Evolutionary conservation across 179 eudicot species (phyloP).

Genomic region (Spinacia oleracea): DNA sequence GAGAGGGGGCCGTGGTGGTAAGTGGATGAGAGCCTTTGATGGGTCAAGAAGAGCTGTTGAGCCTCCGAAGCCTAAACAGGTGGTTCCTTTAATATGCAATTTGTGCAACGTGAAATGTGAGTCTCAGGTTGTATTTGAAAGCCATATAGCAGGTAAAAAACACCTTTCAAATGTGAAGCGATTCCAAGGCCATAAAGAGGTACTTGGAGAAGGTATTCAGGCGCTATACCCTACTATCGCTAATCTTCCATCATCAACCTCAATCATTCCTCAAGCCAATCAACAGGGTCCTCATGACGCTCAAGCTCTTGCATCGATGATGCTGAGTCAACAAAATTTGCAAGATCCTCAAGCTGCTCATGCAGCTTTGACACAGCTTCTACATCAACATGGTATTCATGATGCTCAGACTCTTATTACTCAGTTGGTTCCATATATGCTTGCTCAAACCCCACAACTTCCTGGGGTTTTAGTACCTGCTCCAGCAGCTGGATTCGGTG

Average conservation of each 20-base stretch:
- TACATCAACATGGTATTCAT: conserved; percentile 42
- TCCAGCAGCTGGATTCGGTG: conserved; percentile 20
- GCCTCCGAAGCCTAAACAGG: conserved; percentile 33
- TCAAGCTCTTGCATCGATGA: conserved; percentile 37
- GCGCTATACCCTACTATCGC: conserved; percentile 38
- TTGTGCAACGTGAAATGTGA: conserved; percentile 47
- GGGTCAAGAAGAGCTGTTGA: conserved; percentile 32
- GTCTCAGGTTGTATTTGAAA: conserved; percentile 40
- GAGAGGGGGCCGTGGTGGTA: conserved; percentile 39
- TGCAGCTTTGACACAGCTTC: conserved; percentile 35
- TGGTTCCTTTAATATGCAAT: conserved; percentile 32
- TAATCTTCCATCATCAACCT: conserved; percentile 27
- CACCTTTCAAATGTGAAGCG: conserved; percentile 41
- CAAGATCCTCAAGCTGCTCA: conserved; percentile 42
- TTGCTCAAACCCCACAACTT: conserved; percentile 34
- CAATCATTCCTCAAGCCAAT: conserved; percentile 21
- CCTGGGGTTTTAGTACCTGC: conserved; percentile 23
- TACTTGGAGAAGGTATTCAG: conserved; percentile 30
- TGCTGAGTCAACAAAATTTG: conserved; percentile 38
- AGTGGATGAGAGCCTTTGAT: conserved; percentile 30
- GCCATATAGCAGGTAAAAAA: conserved; percentile 45
- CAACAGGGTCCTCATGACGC: conserved; percentile 31
- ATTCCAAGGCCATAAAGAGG: conserved; percentile 37
- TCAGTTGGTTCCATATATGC: conserved; percentile 45
- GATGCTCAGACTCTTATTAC: conserved; percentile 43